phyloP scores from a whole-genome alignment of 371 early-diverging fungal species.

The Paraphysoderma sedebokerense region DNA sequence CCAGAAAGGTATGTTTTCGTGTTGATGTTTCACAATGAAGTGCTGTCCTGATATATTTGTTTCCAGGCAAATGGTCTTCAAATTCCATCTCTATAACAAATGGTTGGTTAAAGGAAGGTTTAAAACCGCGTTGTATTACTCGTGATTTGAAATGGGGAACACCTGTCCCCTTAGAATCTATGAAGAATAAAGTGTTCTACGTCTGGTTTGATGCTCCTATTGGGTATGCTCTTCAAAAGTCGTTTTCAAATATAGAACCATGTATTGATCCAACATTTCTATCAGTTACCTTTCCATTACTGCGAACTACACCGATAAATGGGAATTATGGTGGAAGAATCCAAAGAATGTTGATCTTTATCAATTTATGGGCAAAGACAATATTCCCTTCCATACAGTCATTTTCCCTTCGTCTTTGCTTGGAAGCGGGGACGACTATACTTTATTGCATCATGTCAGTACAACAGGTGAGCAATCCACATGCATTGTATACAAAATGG shows the following conservation, averaged over 20 bases:
- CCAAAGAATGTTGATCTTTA: conserved; percentile 85
- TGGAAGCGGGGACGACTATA: conserved; percentile 81
- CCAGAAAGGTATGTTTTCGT: conserved; percentile 8
- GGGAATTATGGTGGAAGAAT: conserved; percentile 98
- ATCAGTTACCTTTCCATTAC: conserved; percentile 80
- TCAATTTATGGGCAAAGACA: conserved; percentile 99
- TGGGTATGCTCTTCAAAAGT: conserved; percentile 37
- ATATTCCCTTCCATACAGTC: conserved; percentile 99
- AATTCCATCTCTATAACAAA: conserved; percentile 87
- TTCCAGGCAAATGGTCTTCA: conserved; percentile 59
- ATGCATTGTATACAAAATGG: not conserved
- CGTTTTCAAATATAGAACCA: conserved; percentile 1
- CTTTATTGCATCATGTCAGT: conserved; percentile 78
- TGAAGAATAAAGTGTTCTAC: conserved; percentile 95
- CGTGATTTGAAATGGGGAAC: conserved; percentile 99
- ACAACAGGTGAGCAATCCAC: conserved; percentile 54
- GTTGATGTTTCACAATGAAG: not conserved
- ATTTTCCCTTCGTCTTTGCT: conserved; percentile 91
- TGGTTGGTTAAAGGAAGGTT: conserved; percentile 94
- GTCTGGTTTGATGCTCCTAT: conserved; percentile 99
- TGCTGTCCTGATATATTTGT: not conserved
- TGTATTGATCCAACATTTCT: conserved; percentile 2
- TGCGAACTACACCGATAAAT: conserved; percentile 79
- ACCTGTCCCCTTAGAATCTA: conserved; percentile 84
- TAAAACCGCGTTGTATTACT: conserved; percentile 95